Percentiles rank a stretch among this genome's conserved stretches.
phyloP scores from a whole-genome alignment of 208 protist genomes.

The Crithidia fasciculata region DNA sequence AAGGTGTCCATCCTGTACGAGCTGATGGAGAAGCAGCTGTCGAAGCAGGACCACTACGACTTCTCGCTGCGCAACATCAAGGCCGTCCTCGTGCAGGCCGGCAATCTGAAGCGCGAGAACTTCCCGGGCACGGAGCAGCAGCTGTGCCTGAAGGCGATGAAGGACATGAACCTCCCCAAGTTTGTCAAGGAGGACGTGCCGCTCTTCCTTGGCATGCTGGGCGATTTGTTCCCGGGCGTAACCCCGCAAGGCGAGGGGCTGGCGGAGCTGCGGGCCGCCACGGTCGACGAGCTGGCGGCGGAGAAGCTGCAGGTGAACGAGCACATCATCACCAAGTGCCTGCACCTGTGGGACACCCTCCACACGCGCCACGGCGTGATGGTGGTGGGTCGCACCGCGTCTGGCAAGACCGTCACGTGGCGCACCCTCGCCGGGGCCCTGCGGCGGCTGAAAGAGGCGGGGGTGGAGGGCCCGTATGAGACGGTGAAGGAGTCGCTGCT shows the following conservation, averaged over 20 bases:
- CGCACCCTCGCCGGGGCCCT: conserved; percentile 87
- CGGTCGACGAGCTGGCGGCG: conserved; percentile 73
- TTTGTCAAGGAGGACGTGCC: conserved; percentile 97
- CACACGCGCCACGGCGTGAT: conserved; percentile 98
- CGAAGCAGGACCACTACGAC: conserved; percentile 99
- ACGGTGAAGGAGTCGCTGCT: conserved; percentile 90
- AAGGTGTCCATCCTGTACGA: conserved; percentile 98
- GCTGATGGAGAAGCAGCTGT: conserved; percentile 97
- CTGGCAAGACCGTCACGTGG: conserved; percentile 97
- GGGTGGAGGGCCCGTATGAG: conserved; percentile 89
- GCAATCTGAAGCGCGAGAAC: conserved; percentile 93
- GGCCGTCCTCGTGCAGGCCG: conserved; percentile 95
- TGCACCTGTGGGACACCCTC: conserved; percentile 98
- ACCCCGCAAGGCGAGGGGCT: conserved; percentile 79
- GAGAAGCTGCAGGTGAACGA: conserved; percentile 80
- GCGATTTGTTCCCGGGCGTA: conserved; percentile 96
- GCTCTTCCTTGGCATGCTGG: conserved; percentile 95
- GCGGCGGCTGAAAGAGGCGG: conserved; percentile 76
- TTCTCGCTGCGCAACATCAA: conserved; percentile 98
- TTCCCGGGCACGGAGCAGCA: conserved; percentile 94
- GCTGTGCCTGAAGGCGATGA: conserved; percentile 95
- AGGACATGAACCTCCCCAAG: conserved; percentile 98
- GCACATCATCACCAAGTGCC: conserved; percentile 91
- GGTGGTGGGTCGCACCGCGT: conserved; percentile 95
- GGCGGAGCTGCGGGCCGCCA: conserved; percentile 84